Percentiles rank a stretch among this genome's conserved stretches.
phyloP scores from a whole-genome alignment of 768 basidiomycete species.

The Serendipita sp. region DNA sequence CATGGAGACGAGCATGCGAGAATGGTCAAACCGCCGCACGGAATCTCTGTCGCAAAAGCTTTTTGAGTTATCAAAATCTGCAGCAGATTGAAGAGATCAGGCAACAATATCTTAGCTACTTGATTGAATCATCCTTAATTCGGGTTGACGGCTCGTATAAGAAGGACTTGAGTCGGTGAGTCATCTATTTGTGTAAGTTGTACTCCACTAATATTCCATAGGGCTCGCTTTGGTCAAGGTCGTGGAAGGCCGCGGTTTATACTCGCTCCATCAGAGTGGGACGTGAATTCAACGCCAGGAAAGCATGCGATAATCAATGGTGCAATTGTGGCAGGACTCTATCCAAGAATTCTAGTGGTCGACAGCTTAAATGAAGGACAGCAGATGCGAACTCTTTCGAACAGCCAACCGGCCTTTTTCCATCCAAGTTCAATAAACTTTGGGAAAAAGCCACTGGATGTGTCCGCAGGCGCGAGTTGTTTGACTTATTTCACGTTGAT shows the following conservation, averaged over 20 bases:
- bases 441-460: constrained; percentile 43
- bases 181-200: constrained; percentile 3
- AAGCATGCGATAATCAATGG: constrained; percentile 58
- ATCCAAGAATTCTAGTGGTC: constrained; percentile 74
- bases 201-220: constrained; percentile 15
- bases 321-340: constrained; percentile 70
- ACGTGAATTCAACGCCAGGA: constrained; percentile 38
- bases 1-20: constrained; percentile 64
- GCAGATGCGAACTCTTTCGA: constrained; percentile 62
- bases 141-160: constrained; percentile 45
- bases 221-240: constrained; percentile 38
- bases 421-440: constrained; percentile 93
- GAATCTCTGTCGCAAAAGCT: constrained; percentile 67
- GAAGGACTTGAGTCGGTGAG: constrained; percentile 50
- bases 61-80: constrained; percentile 78
- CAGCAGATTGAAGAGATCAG: constrained; percentile 93
- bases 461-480: constrained; percentile 44
- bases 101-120: constrained; percentile 77
- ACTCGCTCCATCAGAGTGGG: constrained; percentile 47
- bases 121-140: constrained; percentile 80
- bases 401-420: constrained; percentile 60
- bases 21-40: constrained; percentile 40
- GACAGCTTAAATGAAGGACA: constrained; percentile 31
- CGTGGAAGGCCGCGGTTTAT: constrained; percentile 65
- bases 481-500: constrained; percentile 79